Evolutionary conservation across 768 basidiomycete species (phyloP), one percentile per base, ranked within the genome.

Genomic region (Termitomyces sp.): DNA sequence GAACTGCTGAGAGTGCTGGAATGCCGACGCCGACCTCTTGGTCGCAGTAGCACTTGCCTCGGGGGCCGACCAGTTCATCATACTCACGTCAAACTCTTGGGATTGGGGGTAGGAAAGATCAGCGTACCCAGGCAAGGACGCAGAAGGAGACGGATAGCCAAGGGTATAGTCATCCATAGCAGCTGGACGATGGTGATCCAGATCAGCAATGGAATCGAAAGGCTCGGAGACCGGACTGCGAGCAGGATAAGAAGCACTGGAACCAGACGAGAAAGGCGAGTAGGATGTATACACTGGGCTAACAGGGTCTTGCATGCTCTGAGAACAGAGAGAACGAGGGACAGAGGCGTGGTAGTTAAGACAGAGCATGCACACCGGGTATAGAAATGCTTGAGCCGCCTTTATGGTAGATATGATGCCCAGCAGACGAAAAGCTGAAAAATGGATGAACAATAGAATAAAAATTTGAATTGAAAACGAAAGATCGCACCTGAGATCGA

Each of bases 261-360:
- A 78, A 12, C 71, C 71, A 5, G 76, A 75, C 7, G 80, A 79
- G 58, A 75, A 71, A 34, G 79, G 78, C 3, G 79, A 79, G 4
- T 69, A 70, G 60, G 72, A 69, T 0, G 79, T 73, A 56, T 75
- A 72, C 59, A 77, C 74, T 34, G 78, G 74, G 58, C 73, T 78
- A 56, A 68, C 56, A 56, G 70, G 70, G 45, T 71, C 69, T 29
- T 68, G 34, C 71, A 73, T 73, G 61, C 7, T 40, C n/a, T 38
- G 55, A 42, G 60, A 42, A 60, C 9, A 50, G 47, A 48, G 25
- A 48, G 47, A 25, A 47, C 60, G 61, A 50, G 38, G 56, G n/a
- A 45, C 40, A 38, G 59, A 60, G n/a, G 40, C 40, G 40, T 63
- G 42, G 48, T 43, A 15, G 60, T 65, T 60, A 56, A 65, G 56